Conservation (phyloP, 805 yeast genomes). For the Pichia cabralensis region DNA sequence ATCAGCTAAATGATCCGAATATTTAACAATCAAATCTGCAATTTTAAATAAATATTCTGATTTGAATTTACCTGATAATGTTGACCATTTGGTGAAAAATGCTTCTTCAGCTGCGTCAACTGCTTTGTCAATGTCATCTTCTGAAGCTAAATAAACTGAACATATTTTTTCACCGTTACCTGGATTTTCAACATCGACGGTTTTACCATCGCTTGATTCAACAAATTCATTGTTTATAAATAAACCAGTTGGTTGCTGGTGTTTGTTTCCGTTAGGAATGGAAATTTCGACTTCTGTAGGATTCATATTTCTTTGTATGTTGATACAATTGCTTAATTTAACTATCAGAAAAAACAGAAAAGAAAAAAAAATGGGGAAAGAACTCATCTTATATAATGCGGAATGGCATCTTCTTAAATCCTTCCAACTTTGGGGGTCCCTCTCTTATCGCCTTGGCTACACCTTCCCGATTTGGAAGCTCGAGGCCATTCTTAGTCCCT, state of each 20-base stretch:
- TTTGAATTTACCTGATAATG: slow-evolving; percentile 35
- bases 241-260: slow-evolving; percentile 70
- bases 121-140: slow-evolving; percentile 44
- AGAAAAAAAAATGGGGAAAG: no score
- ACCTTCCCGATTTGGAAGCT: slow-evolving; percentile 2
- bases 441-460: neutral
- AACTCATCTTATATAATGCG: no score
- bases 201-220: slow-evolving; percentile 35
- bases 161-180: slow-evolving; percentile 43
- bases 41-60: slow-evolving; percentile 37
- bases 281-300: slow-evolving; percentile 14
- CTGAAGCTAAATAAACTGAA: slow-evolving; percentile 40
- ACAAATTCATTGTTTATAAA: slow-evolving; percentile 83
- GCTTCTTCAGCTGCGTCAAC: slow-evolving; percentile 44
- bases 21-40: slow-evolving; percentile 38
- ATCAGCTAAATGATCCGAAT: slow-evolving; percentile 41
- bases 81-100: slow-evolving; percentile 37
- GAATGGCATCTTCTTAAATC: no score
- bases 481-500: neutral
- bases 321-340: no score
- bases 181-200: slow-evolving; percentile 50
- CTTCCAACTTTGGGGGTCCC: neutral
- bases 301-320: neutral
- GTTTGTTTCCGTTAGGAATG: slow-evolving; percentile 44
- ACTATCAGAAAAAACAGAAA: neutral